Conservation (phyloP, 352 stramenopile genomes). For the Phytopythium mirpurense region DNA sequence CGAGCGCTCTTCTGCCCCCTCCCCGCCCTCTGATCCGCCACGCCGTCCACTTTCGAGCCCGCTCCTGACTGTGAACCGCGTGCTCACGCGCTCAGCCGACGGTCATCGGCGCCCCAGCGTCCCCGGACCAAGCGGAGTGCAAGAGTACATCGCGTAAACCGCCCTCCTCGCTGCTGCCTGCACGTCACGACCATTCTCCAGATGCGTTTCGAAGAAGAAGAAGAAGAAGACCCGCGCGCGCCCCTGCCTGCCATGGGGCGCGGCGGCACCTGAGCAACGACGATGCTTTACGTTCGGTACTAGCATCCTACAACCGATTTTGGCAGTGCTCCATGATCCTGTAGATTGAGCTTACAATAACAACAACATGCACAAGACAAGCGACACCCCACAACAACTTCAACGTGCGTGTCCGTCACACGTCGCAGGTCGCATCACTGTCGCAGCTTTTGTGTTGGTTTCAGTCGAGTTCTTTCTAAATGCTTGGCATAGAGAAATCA, state of each 20-base stretch:
- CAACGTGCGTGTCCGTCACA: constrained; percentile 6
- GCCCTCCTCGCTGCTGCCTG: constrained; percentile 8
- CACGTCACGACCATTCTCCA: constrained; percentile 5
- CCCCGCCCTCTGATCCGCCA: neutral
- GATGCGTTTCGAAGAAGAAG: constrained; percentile 9
- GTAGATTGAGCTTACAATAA: constrained; percentile 13
- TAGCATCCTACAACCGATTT: constrained; percentile 38
- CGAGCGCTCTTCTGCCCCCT: neutral
- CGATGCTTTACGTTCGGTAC: constrained; percentile 41
- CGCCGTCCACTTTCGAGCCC: neutral
- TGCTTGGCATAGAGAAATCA: neutral
- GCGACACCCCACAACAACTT: neutral
- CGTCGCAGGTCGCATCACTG: neutral
- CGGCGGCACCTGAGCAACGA: constrained; percentile 16
- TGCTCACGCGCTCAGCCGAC: neutral
- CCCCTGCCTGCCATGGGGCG: neutral
- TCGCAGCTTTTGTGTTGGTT: too few species aligned
- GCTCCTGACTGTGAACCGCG: neutral
- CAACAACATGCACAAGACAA: neutral
- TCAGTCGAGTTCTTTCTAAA: too few species aligned
- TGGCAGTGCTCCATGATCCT: constrained; percentile 30
- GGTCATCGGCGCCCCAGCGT: neutral
- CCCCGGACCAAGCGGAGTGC: constrained; percentile 5
- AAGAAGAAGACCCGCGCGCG: constrained; percentile 2
- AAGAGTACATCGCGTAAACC: constrained; percentile 11